Percentiles rank a stretch among this genome's conserved stretches.
These are phyloP conservation scores for Avena sativa DNA, from an alignment of 176 grass and related monocot species.

Conservation along the genomic window DNA sequence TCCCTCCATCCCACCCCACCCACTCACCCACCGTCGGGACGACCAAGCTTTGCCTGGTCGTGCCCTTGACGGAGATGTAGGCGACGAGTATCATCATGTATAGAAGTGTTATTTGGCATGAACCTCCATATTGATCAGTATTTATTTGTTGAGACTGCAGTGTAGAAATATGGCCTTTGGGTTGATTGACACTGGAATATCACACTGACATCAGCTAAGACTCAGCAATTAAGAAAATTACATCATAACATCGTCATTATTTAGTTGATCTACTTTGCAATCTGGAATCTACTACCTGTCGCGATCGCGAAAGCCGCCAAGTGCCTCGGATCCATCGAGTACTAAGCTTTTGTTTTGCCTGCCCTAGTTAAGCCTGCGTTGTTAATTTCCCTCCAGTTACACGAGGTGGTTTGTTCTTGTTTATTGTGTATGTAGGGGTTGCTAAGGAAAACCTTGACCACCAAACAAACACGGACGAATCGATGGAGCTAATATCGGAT, in stretches of 20 bases:
- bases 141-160: too few species aligned
- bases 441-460: neutral
- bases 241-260: neutral
- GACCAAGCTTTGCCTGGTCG: too few species aligned
- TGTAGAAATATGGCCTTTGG: too few species aligned
- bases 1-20: too few species aligned
- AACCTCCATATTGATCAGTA: too few species aligned
- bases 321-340: neutral
- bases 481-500: neutral
- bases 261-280: neutral
- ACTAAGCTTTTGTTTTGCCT: neutral
- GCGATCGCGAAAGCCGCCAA: neutral
- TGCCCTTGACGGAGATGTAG: too few species aligned
- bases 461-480: neutral
- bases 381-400: neutral
- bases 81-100: too few species aligned
- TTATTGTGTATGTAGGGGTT: neutral
- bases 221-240: neutral
- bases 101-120: too few species aligned
- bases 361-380: neutral
- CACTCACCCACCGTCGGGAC: too few species aligned
- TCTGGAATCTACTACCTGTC: neutral
- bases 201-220: neutral
- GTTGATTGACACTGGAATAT: neutral
- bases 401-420: neutral